Evolutionary conservation across 352 stramenopile genomes (phyloP).

Genomic region (Phytopythium aichiense): DNA sequence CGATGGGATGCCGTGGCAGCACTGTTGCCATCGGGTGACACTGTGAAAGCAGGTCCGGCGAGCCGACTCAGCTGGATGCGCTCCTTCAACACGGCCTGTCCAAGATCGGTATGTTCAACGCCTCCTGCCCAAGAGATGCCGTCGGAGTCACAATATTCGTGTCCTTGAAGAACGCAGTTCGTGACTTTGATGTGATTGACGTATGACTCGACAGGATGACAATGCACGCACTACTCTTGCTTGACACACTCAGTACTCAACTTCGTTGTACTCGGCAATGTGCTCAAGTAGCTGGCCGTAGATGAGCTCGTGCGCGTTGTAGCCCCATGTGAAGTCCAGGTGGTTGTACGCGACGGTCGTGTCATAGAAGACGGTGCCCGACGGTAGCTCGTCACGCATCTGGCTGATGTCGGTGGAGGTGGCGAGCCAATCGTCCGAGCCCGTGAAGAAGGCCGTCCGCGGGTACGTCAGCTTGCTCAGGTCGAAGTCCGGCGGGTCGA

Average conservation of each 20-base stretch:
- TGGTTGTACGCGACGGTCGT: conserved; percentile 50
- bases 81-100: neutral
- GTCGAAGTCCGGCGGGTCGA: conserved; percentile 42
- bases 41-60: neutral
- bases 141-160: too few relatives aligned
- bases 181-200: too few relatives aligned
- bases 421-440: conserved; percentile 47
- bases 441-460: conserved; percentile 45
- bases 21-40: neutral
- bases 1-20: neutral
- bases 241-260: conserved; percentile 28
- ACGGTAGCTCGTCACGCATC: conserved; percentile 35
- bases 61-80: neutral
- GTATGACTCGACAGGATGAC: too few relatives aligned
- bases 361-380: conserved; percentile 47
- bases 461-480: conserved; percentile 45
- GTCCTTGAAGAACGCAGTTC: too few relatives aligned
- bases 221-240: neutral
- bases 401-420: conserved; percentile 39
- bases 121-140: too few relatives aligned
- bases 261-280: conserved; percentile 48
- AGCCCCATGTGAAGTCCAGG: conserved; percentile 71
- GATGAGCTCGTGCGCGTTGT: conserved; percentile 45
- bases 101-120: neutral
- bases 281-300: conserved; percentile 54